These are phyloP conservation scores for Russula compacta DNA, from an alignment of 768 basidiomycete species.

Conservation along the genomic window DNA sequence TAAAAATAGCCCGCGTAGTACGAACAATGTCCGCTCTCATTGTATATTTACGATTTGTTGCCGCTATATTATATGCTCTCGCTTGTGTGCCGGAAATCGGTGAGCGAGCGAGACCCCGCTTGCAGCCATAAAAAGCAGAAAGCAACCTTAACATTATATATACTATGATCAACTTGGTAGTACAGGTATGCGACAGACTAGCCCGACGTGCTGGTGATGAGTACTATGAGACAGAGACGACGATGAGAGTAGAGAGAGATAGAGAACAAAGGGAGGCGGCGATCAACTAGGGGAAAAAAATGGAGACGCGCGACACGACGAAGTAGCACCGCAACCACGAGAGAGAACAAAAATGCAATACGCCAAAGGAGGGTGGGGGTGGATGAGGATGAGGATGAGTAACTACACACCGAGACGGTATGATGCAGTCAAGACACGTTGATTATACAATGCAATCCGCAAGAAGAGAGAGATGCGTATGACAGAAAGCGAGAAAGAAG, in stretches of 20 bases:
- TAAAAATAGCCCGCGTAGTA: no score
- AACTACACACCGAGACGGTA: constrained; percentile 2
- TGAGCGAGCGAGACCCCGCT: neutral
- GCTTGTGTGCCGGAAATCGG: no score
- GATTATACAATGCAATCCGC: constrained; percentile 18
- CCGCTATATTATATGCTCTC: neutral
- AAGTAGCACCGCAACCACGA: neutral
- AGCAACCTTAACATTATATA: constrained; percentile 17
- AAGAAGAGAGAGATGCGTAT: constrained; percentile 1
- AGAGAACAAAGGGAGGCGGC: neutral
- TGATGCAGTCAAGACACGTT: constrained; percentile 12
- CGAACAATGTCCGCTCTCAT: neutral
- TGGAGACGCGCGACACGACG: neutral
- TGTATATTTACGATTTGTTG: neutral
- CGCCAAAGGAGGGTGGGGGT: no score
- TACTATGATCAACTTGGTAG: constrained; percentile 19
- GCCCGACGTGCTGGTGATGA: constrained; percentile 19
- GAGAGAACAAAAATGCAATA: neutral
- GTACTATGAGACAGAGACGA: constrained; percentile 10
- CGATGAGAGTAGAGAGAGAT: neutral
- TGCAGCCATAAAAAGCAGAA: neutral
- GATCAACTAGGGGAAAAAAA: neutral
- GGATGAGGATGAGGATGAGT: neutral
- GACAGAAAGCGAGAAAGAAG: neutral
- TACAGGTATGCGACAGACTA: constrained; percentile 22